phyloP scores from a whole-genome alignment of 1,139 yeast genomes.

The Schwanniomyces etchellsii region DNA sequence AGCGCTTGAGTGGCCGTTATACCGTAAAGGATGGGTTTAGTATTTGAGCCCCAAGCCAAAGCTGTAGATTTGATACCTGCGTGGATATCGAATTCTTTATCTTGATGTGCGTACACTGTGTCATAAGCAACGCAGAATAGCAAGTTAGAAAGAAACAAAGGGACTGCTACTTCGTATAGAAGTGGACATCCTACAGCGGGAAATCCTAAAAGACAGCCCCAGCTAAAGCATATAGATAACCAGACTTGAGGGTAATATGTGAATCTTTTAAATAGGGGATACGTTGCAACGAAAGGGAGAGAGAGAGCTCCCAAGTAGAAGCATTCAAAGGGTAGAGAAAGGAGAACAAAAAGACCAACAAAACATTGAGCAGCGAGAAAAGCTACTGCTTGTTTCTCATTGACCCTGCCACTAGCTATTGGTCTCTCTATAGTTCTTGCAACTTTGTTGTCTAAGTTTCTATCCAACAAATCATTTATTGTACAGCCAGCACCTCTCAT shows the following conservation, averaged over 20 bases:
- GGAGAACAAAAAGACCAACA: slow-evolving; percentile 70
- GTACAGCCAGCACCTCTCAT: slow-evolving; percentile 99
- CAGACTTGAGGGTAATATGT: slow-evolving; percentile 92
- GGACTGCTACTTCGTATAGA: slow-evolving; percentile 67
- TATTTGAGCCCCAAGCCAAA: slow-evolving; percentile 78
- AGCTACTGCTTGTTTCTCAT: slow-evolving; percentile 63
- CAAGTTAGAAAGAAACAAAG: slow-evolving; percentile 72
- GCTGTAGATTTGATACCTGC: slow-evolving; percentile 97
- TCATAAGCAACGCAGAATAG: slow-evolving; percentile 96
- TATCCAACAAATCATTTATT: slow-evolving; percentile 82
- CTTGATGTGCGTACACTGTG: slow-evolving; percentile 96
- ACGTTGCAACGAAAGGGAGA: slow-evolving; percentile 72
- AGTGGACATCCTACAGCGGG: slow-evolving; percentile 90
- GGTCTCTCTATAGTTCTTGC: slow-evolving; percentile 88
- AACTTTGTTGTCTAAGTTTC: slow-evolving; percentile 78
- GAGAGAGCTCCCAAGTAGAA: slow-evolving; percentile 80
- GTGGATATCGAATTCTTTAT: slow-evolving; percentile 74
- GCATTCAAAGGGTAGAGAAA: slow-evolving; percentile 74
- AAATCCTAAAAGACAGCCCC: slow-evolving; percentile 94
- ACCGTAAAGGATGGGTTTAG: slow-evolving; percentile 63
- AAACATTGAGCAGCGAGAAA: slow-evolving; percentile 72
- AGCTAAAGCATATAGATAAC: slow-evolving; percentile 78
- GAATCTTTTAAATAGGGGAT: slow-evolving; percentile 89
- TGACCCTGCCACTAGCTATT: slow-evolving; percentile 78
- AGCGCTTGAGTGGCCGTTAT: slow-evolving; percentile 65